phyloP scores from a whole-genome alignment of 2,329 filamentous ascomycete genomes.

The Periconia macrospinosa region DNA sequence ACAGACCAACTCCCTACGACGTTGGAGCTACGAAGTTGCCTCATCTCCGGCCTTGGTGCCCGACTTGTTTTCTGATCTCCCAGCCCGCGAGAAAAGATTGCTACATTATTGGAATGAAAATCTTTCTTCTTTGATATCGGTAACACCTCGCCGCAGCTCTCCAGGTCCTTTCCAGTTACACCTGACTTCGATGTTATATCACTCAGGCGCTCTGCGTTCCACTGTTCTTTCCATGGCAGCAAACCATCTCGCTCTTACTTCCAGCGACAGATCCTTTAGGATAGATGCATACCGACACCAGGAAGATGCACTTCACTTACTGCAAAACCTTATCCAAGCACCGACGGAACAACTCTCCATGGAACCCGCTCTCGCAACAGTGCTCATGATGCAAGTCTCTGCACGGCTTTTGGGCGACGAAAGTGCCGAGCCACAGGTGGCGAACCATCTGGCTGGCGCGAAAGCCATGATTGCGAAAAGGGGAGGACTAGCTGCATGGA shows the following conservation, averaged over 20 bases:
- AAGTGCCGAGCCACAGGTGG: constrained; percentile 21
- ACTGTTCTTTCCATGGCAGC: constrained; percentile 37
- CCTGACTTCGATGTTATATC: constrained; percentile 29
- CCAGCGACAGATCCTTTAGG: constrained; percentile 20
- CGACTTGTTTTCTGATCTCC: constrained; percentile 12
- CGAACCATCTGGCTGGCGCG: constrained; percentile 33
- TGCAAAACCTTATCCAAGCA: constrained; percentile 25
- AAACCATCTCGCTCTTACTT: constrained; percentile 27
- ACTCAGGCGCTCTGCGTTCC: constrained; percentile 28
- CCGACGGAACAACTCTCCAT: constrained; percentile 8
- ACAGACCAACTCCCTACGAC: not conserved
- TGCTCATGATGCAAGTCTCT: constrained; percentile 39
- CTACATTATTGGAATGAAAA: constrained; percentile 32
- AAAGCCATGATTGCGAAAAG: constrained; percentile 33
- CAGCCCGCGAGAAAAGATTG: constrained; percentile 23
- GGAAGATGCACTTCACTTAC: constrained; percentile 26
- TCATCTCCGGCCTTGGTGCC: not conserved
- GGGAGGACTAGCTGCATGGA: constrained; percentile 9
- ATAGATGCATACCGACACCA: constrained; percentile 31
- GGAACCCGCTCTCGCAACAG: constrained; percentile 31
- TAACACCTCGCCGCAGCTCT: constrained; percentile 20
- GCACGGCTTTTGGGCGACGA: constrained; percentile 31
- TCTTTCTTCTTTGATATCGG: constrained; percentile 28
- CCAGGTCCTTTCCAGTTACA: constrained; percentile 30
- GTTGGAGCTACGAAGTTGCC: not conserved